Percentiles rank a stretch among this genome's conserved stretches.
phyloP scores from a whole-genome alignment of 2,329 filamentous ascomycete genomes.

The Colletotrichum kahawae region DNA sequence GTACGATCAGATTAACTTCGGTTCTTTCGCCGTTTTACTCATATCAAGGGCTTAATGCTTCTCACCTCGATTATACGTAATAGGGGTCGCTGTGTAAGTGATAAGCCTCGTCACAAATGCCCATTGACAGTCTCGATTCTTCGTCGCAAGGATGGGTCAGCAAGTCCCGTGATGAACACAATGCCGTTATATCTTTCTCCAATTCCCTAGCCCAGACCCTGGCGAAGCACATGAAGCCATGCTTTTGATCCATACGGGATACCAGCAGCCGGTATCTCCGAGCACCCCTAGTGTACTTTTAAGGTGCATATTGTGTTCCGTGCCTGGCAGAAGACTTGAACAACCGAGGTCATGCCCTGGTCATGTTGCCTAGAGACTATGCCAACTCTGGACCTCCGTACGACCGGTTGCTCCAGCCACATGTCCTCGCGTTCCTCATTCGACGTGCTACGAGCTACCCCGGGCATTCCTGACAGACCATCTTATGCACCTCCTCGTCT shows the following conservation, averaged over 20 bases:
- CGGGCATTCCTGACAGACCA: not conserved
- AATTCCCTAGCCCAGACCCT: rapidly evolving
- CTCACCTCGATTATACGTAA: not conserved
- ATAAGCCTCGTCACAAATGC: not conserved
- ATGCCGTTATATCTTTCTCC: not conserved
- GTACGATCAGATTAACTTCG: not conserved
- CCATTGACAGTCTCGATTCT: not conserved
- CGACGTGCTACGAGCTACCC: not conserved
- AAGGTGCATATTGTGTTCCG: not conserved
- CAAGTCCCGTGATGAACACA: not conserved
- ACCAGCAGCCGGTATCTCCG: not conserved
- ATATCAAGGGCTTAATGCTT: not conserved
- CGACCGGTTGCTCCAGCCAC: not conserved
- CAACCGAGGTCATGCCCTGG: not conserved
- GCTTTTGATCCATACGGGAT: not conserved
- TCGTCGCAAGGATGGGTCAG: rapidly evolving
- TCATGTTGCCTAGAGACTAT: not conserved
- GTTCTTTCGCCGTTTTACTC: not conserved
- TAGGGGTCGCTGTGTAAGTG: not conserved
- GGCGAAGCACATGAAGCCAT: rapidly evolving
- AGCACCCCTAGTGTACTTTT: not conserved
- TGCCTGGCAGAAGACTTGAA: not conserved
- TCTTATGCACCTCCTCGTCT: not conserved
- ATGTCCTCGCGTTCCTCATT: not conserved
- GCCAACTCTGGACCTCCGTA: not conserved